Evolutionary conservation across 2,329 filamentous ascomycete genomes (phyloP).

Genomic region (Hymenoscyphus occultus): DNA sequence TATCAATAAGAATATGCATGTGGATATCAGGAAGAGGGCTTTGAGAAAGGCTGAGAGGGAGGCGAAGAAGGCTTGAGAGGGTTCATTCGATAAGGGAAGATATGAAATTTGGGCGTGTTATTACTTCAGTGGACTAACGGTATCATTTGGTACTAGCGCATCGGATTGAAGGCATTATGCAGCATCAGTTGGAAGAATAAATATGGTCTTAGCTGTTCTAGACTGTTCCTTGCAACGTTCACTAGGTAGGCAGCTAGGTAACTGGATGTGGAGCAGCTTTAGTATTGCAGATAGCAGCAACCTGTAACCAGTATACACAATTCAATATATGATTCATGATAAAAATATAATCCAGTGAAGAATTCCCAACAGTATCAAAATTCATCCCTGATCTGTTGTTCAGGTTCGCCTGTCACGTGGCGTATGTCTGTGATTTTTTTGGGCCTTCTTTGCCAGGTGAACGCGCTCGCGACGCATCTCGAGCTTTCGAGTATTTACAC

Average conservation of each 20-base stretch:
- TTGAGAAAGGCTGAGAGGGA: constrained; percentile 69
- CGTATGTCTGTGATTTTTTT: neutral
- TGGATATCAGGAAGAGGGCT: constrained; percentile 63
- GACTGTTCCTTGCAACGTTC: neutral
- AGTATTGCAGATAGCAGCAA: neutral
- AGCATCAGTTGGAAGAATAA: too few relatives aligned
- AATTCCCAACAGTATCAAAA: neutral
- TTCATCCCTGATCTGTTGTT: neutral
- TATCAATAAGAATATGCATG: constrained; percentile 64
- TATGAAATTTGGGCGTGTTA: too few relatives aligned
- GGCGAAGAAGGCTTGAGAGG: constrained; percentile 47
- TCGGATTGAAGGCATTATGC: too few relatives aligned
- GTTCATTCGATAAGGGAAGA: neutral
- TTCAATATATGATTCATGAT: neutral
- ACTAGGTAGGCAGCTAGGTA: neutral
- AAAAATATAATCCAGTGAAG: neutral
- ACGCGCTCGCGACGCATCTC: constrained; percentile 18
- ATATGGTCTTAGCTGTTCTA: neutral
- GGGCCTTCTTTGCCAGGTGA: neutral
- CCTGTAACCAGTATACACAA: neutral
- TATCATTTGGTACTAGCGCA: too few relatives aligned
- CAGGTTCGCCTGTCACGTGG: neutral
- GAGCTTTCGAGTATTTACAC: constrained; percentile 18
- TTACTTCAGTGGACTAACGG: too few relatives aligned
- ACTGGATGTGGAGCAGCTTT: neutral